Evolutionary conservation across 768 basidiomycete genomes (phyloP).

Genomic region (Tricholoma furcatifolium): DNA sequence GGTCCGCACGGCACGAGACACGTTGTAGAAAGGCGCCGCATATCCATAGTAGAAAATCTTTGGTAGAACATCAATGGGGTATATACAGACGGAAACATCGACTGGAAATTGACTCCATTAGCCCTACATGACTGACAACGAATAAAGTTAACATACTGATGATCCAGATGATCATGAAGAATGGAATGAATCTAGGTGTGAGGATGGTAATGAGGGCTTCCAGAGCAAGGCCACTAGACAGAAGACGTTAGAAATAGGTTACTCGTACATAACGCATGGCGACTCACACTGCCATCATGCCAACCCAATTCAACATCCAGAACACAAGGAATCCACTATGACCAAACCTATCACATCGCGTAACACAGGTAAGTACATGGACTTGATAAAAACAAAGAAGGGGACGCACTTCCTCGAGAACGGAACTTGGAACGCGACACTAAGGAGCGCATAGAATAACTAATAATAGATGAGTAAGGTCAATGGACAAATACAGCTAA

Average conservation of each 20-base stretch:
- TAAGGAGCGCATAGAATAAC: slow-evolving; percentile 60
- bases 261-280: not conserved
- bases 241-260: not conserved
- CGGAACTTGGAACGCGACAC: slow-evolving; percentile 57
- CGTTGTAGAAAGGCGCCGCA: slow-evolving; percentile 57
- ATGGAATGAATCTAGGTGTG: slow-evolving; percentile 48
- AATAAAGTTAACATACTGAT: slow-evolving; percentile 40
- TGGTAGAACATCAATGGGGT: slow-evolving; percentile 50
- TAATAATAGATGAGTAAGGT: slow-evolving; percentile 18
- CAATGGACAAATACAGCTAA: not conserved
- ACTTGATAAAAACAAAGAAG: too few relatives aligned
- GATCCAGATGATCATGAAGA: slow-evolving; percentile 67
- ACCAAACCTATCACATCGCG: slow-evolving; percentile 35
- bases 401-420: slow-evolving; percentile 41
- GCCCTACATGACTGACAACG: not conserved
- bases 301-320: slow-evolving; percentile 64
- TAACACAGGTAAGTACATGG: too few relatives aligned
- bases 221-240: slow-evolving; percentile 55
- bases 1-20: slow-evolving; percentile 47
- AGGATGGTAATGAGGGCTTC: slow-evolving; percentile 59
- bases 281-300: slow-evolving; percentile 55
- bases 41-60: slow-evolving; percentile 50
- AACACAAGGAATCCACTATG: slow-evolving; percentile 56
- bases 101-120: slow-evolving; percentile 26
- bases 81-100: slow-evolving; percentile 56